A percentile compares a stretch with the other conserved stretches of the same genome.
Conservation (phyloP, 208 protist species). For the Crithidia brevicula region DNA sequence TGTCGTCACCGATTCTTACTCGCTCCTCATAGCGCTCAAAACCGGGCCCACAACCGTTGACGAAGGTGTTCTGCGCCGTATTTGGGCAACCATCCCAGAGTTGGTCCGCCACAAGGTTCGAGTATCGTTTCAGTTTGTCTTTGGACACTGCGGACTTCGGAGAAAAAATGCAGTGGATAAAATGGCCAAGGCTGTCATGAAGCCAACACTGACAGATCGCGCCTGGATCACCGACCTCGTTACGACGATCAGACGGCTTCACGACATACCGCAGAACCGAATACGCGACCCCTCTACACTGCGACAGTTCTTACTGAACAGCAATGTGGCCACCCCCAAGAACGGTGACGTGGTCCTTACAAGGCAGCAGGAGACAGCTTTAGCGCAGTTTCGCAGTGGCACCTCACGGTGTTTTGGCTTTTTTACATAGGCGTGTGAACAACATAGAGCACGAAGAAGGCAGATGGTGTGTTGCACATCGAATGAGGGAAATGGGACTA, state of each 20-base stretch:
- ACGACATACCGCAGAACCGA: neutral
- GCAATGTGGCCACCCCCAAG: neutral
- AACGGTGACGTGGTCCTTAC: neutral
- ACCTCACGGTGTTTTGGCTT: neutral
- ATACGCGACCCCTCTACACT: neutral
- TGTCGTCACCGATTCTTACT: neutral
- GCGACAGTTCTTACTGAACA: neutral
- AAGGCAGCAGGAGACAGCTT: neutral
- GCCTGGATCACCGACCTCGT: neutral
- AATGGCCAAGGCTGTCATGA: neutral
- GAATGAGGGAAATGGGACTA: neutral
- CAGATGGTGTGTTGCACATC: neutral
- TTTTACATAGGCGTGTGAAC: neutral
- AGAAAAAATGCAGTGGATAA: neutral
- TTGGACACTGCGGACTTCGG: neutral
- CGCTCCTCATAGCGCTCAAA: neutral
- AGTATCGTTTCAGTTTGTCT: neutral
- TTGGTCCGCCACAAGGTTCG: neutral
- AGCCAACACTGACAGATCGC: neutral
- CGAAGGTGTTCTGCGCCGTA: neutral
- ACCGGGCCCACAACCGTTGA: neutral
- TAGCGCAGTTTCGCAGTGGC: neutral
- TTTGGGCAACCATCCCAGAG: neutral
- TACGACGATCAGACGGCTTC: neutral
- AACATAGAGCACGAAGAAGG: neutral